Evolutionary conservation across 306 rosid genomes (phyloP).

Genomic region (Citrullus mucosospermus): DNA sequence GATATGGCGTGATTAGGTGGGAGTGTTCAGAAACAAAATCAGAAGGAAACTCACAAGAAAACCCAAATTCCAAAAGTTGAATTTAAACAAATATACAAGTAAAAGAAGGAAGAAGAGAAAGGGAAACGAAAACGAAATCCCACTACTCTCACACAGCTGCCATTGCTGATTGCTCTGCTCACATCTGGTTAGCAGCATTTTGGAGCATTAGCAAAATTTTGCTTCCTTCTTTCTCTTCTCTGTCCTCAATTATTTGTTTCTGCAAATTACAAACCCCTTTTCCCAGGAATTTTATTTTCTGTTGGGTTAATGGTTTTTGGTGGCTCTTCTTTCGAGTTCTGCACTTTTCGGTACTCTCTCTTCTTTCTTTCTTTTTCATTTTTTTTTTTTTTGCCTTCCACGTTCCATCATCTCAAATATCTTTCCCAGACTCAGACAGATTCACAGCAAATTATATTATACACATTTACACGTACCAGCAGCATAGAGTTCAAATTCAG

Average conservation of each 20-base stretch:
- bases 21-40: conserved; percentile 22
- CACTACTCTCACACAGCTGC: conserved; percentile 43
- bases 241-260: conserved; percentile 14
- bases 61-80: conserved; percentile 6
- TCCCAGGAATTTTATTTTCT: background rate
- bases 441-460: background rate
- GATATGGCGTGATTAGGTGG: conserved; percentile 33
- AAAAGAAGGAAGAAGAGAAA: conserved; percentile 1
- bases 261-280: background rate
- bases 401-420: conserved; percentile 54
- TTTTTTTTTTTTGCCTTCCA: conserved; percentile 58
- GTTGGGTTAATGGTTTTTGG: background rate
- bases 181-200: conserved; percentile 21
- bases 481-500: background rate
- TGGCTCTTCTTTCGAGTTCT: conserved; percentile 40
- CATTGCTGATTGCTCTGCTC: conserved; percentile 3
- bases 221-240: background rate
- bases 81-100: background rate
- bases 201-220: conserved; percentile 8
- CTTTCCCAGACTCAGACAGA: conserved; percentile 13
- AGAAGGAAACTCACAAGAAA: conserved; percentile 25
- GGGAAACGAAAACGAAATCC: conserved; percentile 11
- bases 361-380: conserved; percentile 23
- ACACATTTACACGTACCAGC: background rate
- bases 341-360: conserved; percentile 31